Base-by-base conservation (phyloP, 441 rosid genomes). In the Pelargonium citronellum region DNA sequence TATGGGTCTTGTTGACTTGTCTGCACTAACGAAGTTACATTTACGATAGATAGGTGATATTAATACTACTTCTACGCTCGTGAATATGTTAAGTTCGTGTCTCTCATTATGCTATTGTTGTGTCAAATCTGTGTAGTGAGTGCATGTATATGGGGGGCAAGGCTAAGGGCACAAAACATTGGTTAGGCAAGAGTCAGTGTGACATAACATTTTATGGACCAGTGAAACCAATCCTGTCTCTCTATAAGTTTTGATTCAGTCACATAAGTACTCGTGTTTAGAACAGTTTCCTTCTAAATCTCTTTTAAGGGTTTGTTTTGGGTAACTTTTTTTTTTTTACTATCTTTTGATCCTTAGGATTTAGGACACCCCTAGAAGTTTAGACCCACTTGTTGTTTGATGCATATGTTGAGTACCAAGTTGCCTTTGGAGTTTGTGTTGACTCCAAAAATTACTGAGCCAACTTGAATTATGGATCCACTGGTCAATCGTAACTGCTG, bases 31-130 rank as follows among this genome's bases (percentile, higher is more conserved):
- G 60, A 16, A 16, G 20, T 53, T 15, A 16, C 22, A 6, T 7
- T 39, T 39, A 7, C 43, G 10, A 39, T 39, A 39, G 9, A 53
- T 53, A 6, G 17, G 16, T 17, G 9, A 53, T 16, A 53, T 5
- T 53, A n/a, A 53, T 53, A 16, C 43, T 39, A 39, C 43, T 53
- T 7, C 60, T 17, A 53, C 2, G 19, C 60, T n/a, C 8, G 9
- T 53, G 60, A n/a, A 53, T 6, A 4, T 53, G 7, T 7, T 22
- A 53, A 15, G 17, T 53, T 53, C 16, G 60, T 53, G 60, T 53
- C 60, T 7, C 60, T 53, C 60, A 53, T 53, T 53, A 53, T 53
- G 60, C 60, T n/a, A 53, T 16, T 53, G n/a, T n/a, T 53, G 60
- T 53, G 60, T 53, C 60, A 53, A 53, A 53, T 53, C 60, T 1